Conservation (phyloP, 2,329 filamentous ascomycete species). For the Lizonia empirigonia region DNA sequence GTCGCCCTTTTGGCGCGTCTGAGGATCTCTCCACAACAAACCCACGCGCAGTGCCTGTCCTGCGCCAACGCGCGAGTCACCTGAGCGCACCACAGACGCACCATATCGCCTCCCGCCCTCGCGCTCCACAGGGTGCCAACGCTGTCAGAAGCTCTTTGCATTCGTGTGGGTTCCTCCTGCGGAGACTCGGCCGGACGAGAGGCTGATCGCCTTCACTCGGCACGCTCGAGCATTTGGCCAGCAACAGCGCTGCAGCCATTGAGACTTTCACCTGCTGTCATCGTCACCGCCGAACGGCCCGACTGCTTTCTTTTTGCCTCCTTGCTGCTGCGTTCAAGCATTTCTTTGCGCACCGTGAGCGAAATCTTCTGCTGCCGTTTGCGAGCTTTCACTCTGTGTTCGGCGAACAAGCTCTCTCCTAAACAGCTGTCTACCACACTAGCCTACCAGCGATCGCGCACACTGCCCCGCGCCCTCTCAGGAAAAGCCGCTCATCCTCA, state of each 20-base stretch:
- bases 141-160: constrained; percentile 11
- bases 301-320: constrained; percentile 30
- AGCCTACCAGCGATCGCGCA: constrained; percentile 26
- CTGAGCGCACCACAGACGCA: constrained; percentile 23
- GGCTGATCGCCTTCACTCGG: constrained; percentile 41
- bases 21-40: constrained; percentile 22
- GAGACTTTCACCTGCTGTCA: constrained; percentile 28
- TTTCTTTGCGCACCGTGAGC: constrained; percentile 17
- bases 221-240: constrained; percentile 38
- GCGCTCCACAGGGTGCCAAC: constrained; percentile 10
- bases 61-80: constrained; percentile 23
- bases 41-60: constrained; percentile 11
- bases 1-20: constrained; percentile 27
- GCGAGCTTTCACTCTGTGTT: constrained; percentile 23
- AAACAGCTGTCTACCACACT: constrained; percentile 22
- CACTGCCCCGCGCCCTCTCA: constrained; percentile 22
- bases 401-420: constrained; percentile 28
- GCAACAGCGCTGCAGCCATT: constrained; percentile 32
- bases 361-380: constrained; percentile 26
- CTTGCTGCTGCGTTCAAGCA: constrained; percentile 13
- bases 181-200: constrained; percentile 41
- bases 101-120: constrained; percentile 21
- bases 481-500: constrained; percentile 19
- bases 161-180: constrained; percentile 19
- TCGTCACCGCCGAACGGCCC: constrained; percentile 42